These are phyloP conservation scores for Myrmaecium sp. DNA, from an alignment of 2,329 filamentous ascomycete species.

Conservation along the genomic window DNA sequence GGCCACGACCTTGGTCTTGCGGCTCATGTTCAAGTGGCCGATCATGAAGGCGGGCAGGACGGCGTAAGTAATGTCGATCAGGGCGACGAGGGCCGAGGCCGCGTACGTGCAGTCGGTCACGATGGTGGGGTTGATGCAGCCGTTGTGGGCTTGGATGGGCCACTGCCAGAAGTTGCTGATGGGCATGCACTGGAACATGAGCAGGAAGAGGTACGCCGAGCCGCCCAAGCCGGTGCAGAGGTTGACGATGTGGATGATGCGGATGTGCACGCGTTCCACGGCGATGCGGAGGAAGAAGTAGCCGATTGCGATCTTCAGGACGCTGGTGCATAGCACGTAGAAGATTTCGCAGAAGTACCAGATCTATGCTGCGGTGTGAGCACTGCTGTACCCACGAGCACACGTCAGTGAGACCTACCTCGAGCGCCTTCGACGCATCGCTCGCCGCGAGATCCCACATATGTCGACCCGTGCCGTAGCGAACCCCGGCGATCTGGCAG, in stretches of 20 bases:
- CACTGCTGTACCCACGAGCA: neutral
- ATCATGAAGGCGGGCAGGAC: constrained; percentile 32
- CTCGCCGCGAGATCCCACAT: constrained; percentile 15
- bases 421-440: constrained; percentile 13
- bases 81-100: constrained; percentile 13
- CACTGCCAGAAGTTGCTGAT: constrained; percentile 37
- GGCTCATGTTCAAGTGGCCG: constrained; percentile 37
- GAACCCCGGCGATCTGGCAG: constrained; percentile 21
- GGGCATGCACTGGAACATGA: constrained; percentile 37
- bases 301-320: constrained; percentile 34
- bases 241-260: constrained; percentile 31
- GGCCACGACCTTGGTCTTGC: constrained; percentile 33
- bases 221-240: constrained; percentile 28
- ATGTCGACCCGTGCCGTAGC: constrained; percentile 23
- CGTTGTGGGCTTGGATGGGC: constrained; percentile 19
- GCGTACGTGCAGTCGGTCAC: constrained; percentile 35
- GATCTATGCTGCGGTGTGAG: constrained; percentile 15
- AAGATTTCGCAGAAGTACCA: constrained; percentile 42
- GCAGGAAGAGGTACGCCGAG: constrained; percentile 32
- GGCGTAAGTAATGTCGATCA: constrained; percentile 17
- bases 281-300: constrained; percentile 38
- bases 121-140: constrained; percentile 26
- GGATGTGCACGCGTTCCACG: constrained; percentile 26
- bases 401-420: constrained; percentile 8
- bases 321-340: constrained; percentile 31